phyloP scores from a whole-genome alignment of 768 basidiomycete species.

The Psilocybe cyanescens region DNA sequence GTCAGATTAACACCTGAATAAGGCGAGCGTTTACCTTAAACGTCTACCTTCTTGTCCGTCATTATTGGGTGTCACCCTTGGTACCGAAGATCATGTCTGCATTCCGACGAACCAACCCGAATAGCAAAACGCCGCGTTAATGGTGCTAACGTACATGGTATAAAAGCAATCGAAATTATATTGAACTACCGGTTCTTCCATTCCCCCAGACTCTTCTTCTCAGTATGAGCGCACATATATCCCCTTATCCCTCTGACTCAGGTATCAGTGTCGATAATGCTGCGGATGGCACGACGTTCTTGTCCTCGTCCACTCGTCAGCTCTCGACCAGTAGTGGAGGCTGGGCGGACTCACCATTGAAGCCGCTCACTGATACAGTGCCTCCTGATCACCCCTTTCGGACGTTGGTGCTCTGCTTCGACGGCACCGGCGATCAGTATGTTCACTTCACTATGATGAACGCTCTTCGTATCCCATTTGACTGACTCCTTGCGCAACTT shows the following conservation, averaged over 20 bases:
- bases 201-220: background rate
- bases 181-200: background rate
- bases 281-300: background rate
- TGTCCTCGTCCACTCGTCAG: background rate
- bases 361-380: background rate
- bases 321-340: background rate
- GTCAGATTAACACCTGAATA: too few species aligned
- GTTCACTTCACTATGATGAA: background rate
- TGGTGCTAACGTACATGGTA: background rate
- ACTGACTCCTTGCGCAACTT: too few species aligned
- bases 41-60: too few species aligned
- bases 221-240: background rate
- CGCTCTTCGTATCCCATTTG: too few species aligned
- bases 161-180: background rate
- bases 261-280: background rate
- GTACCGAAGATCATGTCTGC: too few species aligned
- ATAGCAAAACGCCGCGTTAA: background rate
- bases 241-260: background rate
- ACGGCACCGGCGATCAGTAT: slow-evolving; percentile 53
- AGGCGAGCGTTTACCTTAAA: too few species aligned
- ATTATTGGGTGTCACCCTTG: too few species aligned
- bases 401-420: slow-evolving; percentile 62
- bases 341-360: background rate
- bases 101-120: background rate
- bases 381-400: slow-evolving; percentile 21